A percentile compares a stretch with the other conserved stretches of the same genome.
Conservation (phyloP, 1,284 basidiomycete genomes). For the Ganoderma sinense region DNA sequence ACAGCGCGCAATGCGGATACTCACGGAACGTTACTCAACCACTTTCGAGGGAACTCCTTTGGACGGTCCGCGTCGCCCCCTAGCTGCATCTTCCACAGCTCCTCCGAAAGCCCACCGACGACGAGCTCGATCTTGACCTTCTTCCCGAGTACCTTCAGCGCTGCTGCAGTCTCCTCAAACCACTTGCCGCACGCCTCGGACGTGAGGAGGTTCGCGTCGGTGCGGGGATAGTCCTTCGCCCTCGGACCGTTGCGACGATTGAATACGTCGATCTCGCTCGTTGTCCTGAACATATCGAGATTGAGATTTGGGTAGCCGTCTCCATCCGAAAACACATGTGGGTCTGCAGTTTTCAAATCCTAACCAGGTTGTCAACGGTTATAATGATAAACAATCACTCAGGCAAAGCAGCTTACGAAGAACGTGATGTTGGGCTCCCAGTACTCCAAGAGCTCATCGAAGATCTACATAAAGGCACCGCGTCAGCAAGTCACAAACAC, state of each 20-base stretch:
- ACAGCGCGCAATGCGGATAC: conserved; percentile 12
- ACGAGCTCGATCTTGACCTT: conserved; percentile 35
- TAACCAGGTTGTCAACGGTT: not conserved
- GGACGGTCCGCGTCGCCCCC: conserved; percentile 15
- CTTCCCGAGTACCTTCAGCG: conserved; percentile 17
- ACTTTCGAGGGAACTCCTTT: conserved; percentile 24
- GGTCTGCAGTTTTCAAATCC: conserved; percentile 16
- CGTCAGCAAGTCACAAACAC: not conserved
- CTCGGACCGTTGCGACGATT: not conserved
- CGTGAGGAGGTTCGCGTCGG: not conserved
- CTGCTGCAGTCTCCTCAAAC: conserved; percentile 14
- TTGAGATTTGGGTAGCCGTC: conserved; percentile 10
- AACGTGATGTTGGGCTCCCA: conserved; percentile 27
- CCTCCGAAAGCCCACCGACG: conserved; percentile 23
- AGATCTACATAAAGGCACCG: conserved; percentile 1
- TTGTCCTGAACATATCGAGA: conserved; percentile 6
- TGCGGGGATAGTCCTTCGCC: not conserved
- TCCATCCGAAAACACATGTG: not conserved
- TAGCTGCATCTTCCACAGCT: conserved; percentile 27
- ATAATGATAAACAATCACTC: not conserved
- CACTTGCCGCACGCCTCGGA: conserved; percentile 15
- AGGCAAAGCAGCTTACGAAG: conserved; percentile 5
- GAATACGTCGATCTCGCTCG: conserved; percentile 11
- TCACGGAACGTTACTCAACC: conserved; percentile 33
- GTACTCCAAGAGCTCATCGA: conserved; percentile 8